Base-by-base conservation (phyloP, 148 eudicot genomes). In the Nepenthes mirabilis region DNA sequence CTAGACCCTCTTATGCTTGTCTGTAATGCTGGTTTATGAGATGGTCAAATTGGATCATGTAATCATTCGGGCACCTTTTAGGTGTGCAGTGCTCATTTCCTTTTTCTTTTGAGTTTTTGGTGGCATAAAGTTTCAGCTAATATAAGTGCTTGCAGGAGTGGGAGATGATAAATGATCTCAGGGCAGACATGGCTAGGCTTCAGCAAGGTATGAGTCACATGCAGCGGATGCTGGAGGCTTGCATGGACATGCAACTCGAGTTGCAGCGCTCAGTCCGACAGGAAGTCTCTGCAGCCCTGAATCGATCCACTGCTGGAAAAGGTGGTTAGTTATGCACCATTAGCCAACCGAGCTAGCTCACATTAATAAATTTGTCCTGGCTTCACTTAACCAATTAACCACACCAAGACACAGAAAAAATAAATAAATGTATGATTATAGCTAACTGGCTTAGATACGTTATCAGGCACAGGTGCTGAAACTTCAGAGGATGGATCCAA, bases 231-330 rank as follows among this genome's bases (percentile, higher is more conserved):
- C 58, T 94, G 66, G 99, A 94, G 72, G 87, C 97, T 60, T 94
- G 97, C 83, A 89, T 94, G 95, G 99, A 94, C 72, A 94, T 94
- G 99, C 99, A 94, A 65, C 77, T 89, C 61, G 99, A 94, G 76
- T 72, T 94, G 83, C 99, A 94, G 67, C 95, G 95, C 37, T 86
- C 99, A 2, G 91, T 94, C 63, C 82, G 97, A 53, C 99, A 94
- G 75, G 99, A 94, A 70, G 99, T 94, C 57, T 89, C 99, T 57
- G 99, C 97, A 65, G 99, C 99, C 69, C 78, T 94, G 58, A 86
- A 89, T 75, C 80, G 87, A 43, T 86, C 95, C 6, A 34, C 64
- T 70, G 88, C 77, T 65, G 81, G 67, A 70, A 68, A 80, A 78
- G 95, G 95, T 94, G 37, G 35, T n/a, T 49, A 11, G 10, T 49